Evolutionary conservation across 1,284 basidiomycete genomes (phyloP).

Genomic region (Sanghuangporus weigelae): DNA sequence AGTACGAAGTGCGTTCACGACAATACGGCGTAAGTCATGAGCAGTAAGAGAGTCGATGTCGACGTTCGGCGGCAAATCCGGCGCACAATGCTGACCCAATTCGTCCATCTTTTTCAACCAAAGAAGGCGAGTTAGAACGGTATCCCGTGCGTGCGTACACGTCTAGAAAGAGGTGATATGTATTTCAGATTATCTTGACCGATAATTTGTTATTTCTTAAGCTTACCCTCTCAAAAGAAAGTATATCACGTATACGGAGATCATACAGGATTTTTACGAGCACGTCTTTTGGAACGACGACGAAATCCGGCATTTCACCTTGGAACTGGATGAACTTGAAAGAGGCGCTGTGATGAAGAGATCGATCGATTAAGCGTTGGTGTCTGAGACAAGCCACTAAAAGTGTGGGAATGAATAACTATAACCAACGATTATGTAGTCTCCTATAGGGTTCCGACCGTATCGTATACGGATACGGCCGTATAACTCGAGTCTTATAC

Average conservation of each 20-base stretch:
- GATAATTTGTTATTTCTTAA: background rate
- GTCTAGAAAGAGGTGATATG: background rate
- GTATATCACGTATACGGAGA: background rate
- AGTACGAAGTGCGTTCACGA: background rate
- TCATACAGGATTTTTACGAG: background rate
- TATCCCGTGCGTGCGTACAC: background rate
- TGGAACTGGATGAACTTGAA: too few species aligned
- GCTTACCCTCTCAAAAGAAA: background rate
- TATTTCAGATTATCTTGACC: background rate
- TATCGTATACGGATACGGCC: too few species aligned
- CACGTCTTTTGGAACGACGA: background rate
- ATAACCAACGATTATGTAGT: too few species aligned
- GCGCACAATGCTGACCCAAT: constrained; percentile 2
- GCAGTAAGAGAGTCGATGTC: background rate
- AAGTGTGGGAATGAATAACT: too few species aligned
- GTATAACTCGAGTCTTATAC: too few species aligned
- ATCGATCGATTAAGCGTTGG: too few species aligned
- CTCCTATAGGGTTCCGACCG: too few species aligned
- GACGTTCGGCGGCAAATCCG: background rate
- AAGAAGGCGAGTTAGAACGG: background rate
- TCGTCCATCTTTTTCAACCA: background rate
- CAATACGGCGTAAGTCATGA: background rate
- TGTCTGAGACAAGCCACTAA: too few species aligned
- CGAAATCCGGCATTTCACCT: background rate
- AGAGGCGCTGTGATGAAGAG: too few species aligned